These are phyloP conservation scores for Epichloe sp. DNA, from an alignment of 2,329 filamentous ascomycete species.

Conservation along the genomic window DNA sequence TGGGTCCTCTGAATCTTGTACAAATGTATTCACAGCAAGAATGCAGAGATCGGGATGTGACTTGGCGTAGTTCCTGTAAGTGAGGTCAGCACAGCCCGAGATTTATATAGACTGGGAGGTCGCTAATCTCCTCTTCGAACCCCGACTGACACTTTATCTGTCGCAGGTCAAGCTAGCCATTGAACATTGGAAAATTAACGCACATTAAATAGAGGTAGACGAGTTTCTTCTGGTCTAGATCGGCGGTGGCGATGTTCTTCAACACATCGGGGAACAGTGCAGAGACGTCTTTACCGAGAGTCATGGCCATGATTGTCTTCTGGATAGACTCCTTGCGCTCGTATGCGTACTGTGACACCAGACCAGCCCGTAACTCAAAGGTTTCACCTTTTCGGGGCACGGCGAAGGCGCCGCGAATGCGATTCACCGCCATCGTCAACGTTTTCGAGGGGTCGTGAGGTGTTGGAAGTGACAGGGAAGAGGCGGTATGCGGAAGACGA, in stretches of 20 bases:
- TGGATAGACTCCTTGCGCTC: slow-evolving; percentile 98
- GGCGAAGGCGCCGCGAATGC: slow-evolving; percentile 87
- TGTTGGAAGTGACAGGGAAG: slow-evolving; percentile 14
- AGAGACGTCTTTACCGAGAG: slow-evolving; percentile 94
- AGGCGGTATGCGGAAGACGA: slow-evolving; percentile 4
- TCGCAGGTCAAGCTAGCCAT: not conserved
- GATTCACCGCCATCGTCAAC: slow-evolving; percentile 76
- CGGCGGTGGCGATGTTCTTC: slow-evolving; percentile 93
- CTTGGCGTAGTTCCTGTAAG: slow-evolving; percentile 88
- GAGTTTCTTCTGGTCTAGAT: slow-evolving; percentile 98
- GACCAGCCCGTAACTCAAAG: slow-evolving; percentile 85
- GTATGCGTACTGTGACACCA: slow-evolving; percentile 98
- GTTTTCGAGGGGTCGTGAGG: slow-evolving; percentile 7
- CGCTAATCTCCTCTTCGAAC: not conserved
- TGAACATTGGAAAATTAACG: not conserved
- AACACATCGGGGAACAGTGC: slow-evolving; percentile 93
- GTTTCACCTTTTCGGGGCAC: slow-evolving; percentile 94
- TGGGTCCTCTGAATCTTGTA: slow-evolving; percentile 96
- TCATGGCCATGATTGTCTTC: slow-evolving; percentile 99
- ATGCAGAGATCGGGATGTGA: slow-evolving; percentile 98
- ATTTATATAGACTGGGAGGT: not conserved
- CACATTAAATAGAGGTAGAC: slow-evolving; percentile 97
- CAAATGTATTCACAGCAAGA: slow-evolving; percentile 96
- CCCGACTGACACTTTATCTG: too few species aligned
- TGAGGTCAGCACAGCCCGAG: slow-evolving; percentile 1